Evolutionary conservation across 345 rosid species (phyloP), one percentile per base, ranked within the genome.

Genomic region (Dipteronia sinensis): DNA sequence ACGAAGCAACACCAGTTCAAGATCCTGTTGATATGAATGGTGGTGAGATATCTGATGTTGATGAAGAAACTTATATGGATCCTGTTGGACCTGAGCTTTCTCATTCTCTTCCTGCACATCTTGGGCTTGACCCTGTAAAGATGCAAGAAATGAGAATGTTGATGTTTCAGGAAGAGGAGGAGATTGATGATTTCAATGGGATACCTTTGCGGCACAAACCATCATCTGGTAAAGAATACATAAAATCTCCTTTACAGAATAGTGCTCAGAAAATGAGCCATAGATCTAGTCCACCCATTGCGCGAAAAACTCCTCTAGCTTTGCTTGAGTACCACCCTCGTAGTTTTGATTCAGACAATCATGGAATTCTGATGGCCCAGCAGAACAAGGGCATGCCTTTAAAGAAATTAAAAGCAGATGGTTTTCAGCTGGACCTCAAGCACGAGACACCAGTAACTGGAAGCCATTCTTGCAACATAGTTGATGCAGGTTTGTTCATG

Each of bases 401-500:
- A 74, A 91, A 85, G 84, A 82, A 75, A 42, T 56, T 81, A 27
- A 89, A 83, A 82, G 62, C 79, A 40, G 93, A 83, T 75, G 99
- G 99, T 78, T 94, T 94, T 81, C 87, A 82, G 82, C 85, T 96
- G 82, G 94, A 96, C 82, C 81, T 88, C 79, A 84, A 85, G 78
- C 83, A 76, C 58, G 92, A 71, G 72, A 92, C 98, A 62, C 97
- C 94, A 66, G 75, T 92, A 47, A 86, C 87, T 71, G 90, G 87
- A 77, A 84, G 86, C 85, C 87, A 89, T 88, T 94, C 97, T 69
- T 78, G 72, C 78, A 91, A 91, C 82, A 81, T 96, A 79, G 97
- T 92, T 76, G 99, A 96, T 86, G 96, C 98, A 15, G 98, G 92
- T 76, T 84, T 96, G 72, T 96, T 96, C 83, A 96, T 94, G 99